Percentiles rank a stretch among this genome's conserved stretches.
Conservation (phyloP, 768 basidiomycete genomes). For the Naematelia encephala region DNA sequence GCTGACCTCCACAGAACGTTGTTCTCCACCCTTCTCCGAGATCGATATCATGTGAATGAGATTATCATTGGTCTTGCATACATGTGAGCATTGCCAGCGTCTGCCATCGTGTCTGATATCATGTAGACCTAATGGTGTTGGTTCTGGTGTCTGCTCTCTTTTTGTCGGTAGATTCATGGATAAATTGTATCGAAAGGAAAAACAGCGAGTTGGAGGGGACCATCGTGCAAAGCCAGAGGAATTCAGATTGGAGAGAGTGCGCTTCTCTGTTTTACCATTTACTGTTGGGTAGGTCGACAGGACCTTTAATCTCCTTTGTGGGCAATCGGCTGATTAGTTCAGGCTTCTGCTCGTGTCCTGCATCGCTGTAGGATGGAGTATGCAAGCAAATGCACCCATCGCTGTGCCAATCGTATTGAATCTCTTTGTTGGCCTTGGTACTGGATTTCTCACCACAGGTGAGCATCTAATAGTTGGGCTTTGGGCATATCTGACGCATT, state of each 20-base stretch:
- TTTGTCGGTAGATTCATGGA: conserved; percentile 64
- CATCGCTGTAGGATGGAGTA: conserved; percentile 37
- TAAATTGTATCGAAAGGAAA: conserved; percentile 59
- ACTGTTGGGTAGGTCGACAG: conserved; percentile 16
- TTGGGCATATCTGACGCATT: conserved; percentile 6
- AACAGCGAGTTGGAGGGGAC: conserved; percentile 36
- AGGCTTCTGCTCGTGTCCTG: conserved; percentile 19
- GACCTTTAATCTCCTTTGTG: background rate
- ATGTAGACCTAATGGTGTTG: conserved; percentile 62
- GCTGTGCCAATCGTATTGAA: conserved; percentile 34
- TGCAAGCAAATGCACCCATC: conserved; percentile 23
- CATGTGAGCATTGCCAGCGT: conserved; percentile 47
- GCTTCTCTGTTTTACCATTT: conserved; percentile 18
- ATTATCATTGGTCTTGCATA: conserved; percentile 71
- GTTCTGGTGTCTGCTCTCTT: conserved; percentile 62
- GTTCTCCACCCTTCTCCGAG: conserved; percentile 58
- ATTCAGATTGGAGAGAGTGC: conserved; percentile 24
- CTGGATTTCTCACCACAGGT: conserved; percentile 24
- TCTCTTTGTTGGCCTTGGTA: conserved; percentile 20
- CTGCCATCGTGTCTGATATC: conserved; percentile 1
- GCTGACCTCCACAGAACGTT: conserved; percentile 16
- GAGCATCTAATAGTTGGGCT: background rate
- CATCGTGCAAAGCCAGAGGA: conserved; percentile 29
- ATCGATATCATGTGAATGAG: conserved; percentile 60
- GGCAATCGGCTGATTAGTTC: background rate